Evolutionary conservation across 371 early-diverging fungal species (phyloP).

Genomic region (Gilbertella persicaria): DNA sequence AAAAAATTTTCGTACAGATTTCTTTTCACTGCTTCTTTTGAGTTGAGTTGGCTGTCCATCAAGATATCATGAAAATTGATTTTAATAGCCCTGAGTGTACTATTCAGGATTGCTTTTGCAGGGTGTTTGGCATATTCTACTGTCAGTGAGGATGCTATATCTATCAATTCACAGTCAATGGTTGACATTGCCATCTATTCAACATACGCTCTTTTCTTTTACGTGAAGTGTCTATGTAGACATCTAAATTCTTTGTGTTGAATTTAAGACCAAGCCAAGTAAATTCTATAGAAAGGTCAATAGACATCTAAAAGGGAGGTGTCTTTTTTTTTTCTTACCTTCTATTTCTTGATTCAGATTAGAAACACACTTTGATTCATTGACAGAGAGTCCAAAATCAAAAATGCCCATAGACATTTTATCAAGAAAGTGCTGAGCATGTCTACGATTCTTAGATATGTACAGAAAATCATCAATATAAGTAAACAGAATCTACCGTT

Average conservation of each 20-base stretch:
- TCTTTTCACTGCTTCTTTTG: slow-evolving; percentile 48
- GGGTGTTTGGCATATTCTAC: slow-evolving; percentile 38
- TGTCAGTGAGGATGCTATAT: slow-evolving; percentile 28
- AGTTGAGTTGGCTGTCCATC: slow-evolving; percentile 63
- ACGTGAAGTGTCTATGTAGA: slow-evolving; percentile 63
- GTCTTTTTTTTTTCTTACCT: slow-evolving; percentile 26
- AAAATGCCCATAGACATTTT: slow-evolving; percentile 57
- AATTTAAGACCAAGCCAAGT: slow-evolving; percentile 85
- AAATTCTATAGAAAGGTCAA: slow-evolving; percentile 53
- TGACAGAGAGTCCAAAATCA: slow-evolving; percentile 43
- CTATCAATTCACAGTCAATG: too few species aligned
- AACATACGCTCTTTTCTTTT: slow-evolving; percentile 37
- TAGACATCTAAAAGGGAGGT: slow-evolving; percentile 2
- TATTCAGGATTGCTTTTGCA: slow-evolving; percentile 33
- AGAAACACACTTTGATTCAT: slow-evolving; percentile 35
- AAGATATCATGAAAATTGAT: slow-evolving; percentile 55
- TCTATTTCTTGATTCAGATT: slow-evolving; percentile 17
- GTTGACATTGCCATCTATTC: too few species aligned
- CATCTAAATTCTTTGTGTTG: slow-evolving; percentile 62
- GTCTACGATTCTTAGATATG: slow-evolving; percentile 45
- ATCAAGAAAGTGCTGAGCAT: slow-evolving; percentile 35
- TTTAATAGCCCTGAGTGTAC: slow-evolving; percentile 48
- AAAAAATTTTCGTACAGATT: slow-evolving; percentile 75
- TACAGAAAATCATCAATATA: slow-evolving; percentile 86
- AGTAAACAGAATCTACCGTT: slow-evolving; percentile 70